These are phyloP conservation scores for Yamadazyma paraphyllophila DNA, from an alignment of 805 yeast species.

Conservation along the genomic window DNA sequence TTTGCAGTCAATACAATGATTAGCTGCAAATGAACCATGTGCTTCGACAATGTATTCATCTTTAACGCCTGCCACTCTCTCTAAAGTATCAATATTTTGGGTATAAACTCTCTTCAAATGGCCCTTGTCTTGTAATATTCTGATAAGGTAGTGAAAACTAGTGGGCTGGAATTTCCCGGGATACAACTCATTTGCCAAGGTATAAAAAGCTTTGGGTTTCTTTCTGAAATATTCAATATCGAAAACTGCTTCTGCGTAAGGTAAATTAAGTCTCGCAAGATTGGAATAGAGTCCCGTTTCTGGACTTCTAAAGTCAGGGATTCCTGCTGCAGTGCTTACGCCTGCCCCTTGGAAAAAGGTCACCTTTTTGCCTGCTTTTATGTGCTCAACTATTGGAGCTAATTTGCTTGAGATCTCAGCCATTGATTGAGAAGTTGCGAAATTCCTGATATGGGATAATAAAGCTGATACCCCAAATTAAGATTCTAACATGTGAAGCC, in stretches of 20 bases:
- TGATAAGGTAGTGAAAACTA: slow-evolving; percentile 71
- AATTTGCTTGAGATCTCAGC: slow-evolving; percentile 13
- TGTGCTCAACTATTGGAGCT: slow-evolving; percentile 29
- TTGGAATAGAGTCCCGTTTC: slow-evolving; percentile 86
- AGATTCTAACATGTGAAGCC: too few species aligned
- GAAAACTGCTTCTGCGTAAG: slow-evolving; percentile 94
- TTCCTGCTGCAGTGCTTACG: slow-evolving; percentile 88
- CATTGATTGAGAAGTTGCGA: slow-evolving; percentile 4
- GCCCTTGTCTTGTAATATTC: slow-evolving; percentile 61
- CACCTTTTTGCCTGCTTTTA: slow-evolving; percentile 41
- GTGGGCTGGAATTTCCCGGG: slow-evolving; percentile 90
- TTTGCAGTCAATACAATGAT: slow-evolving; percentile 79
- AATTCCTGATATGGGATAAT: neutral
- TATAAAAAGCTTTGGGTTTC: slow-evolving; percentile 80
- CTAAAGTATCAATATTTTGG: slow-evolving; percentile 91
- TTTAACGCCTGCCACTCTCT: slow-evolving; percentile 75
- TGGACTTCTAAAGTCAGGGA: slow-evolving; percentile 93
- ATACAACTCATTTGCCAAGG: slow-evolving; percentile 77
- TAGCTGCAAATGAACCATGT: slow-evolving; percentile 87
- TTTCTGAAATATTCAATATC: slow-evolving; percentile 78
- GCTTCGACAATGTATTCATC: slow-evolving; percentile 77
- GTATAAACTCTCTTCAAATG: slow-evolving; percentile 73
- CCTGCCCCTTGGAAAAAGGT: slow-evolving; percentile 90
- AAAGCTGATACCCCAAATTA: too few species aligned
- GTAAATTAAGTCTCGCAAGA: slow-evolving; percentile 67